Conservation (phyloP, 202 grass and related monocot species). For the Saccharum hybrid region DNA sequence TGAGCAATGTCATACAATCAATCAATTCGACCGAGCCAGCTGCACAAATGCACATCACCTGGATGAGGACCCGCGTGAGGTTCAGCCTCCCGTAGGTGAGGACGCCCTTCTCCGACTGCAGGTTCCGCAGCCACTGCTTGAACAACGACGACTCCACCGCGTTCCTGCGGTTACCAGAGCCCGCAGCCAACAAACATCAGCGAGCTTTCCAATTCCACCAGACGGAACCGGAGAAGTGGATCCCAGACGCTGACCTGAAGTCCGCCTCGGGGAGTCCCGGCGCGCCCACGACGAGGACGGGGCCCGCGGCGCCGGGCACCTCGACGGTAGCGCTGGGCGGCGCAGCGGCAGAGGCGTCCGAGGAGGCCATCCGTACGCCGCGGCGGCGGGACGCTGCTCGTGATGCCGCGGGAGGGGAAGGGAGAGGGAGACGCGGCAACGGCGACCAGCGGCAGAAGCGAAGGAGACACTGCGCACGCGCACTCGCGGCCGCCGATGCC, state of each 20-base stretch:
- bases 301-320: conserved; percentile 49
- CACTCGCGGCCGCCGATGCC: conserved; percentile 19
- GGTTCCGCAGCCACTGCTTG: conserved; percentile 76
- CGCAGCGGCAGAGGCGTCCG: neutral
- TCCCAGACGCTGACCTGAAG: conserved; percentile 54
- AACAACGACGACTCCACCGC: conserved; percentile 71
- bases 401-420: neutral
- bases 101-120: conserved; percentile 77
- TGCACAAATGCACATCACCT: conserved; percentile 46
- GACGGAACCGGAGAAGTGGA: neutral
- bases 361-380: conserved; percentile 58
- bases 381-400: neutral
- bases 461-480: conserved; percentile 32
- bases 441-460: conserved; percentile 14
- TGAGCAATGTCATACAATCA: neutral
- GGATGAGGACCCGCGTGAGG: conserved; percentile 74
- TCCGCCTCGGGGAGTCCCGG: conserved; percentile 67
- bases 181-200: neutral
- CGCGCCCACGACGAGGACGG: conserved; percentile 61
- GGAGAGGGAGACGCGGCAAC: neutral
- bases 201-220: neutral
- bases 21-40: neutral
- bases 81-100: conserved; percentile 59
- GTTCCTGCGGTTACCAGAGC: conserved; percentile 49
- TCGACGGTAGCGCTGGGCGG: conserved; percentile 38